A percentile compares a stretch with the other conserved stretches of the same genome.
Evolutionary conservation across 2,329 filamentous ascomycete species (phyloP).

Genomic region (Fusarium temperatum): DNA sequence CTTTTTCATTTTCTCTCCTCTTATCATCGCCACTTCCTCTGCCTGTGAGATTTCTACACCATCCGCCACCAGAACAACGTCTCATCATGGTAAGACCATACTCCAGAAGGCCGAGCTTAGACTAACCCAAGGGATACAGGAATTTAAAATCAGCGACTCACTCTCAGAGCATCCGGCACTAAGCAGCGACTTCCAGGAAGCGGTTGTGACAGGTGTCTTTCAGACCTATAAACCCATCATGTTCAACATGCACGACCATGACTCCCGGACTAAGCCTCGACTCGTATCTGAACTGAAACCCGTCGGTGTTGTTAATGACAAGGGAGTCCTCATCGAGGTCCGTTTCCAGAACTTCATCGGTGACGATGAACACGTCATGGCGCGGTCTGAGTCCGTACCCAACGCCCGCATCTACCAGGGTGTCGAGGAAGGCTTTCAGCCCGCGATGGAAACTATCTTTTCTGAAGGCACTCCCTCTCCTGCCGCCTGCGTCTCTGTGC

Average conservation of each 20-base stretch:
- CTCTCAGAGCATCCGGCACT: accelerated
- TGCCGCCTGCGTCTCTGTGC: accelerated
- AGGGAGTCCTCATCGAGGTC: accelerated
- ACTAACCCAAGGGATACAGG: background rate
- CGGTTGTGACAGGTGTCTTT: background rate
- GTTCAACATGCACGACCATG: background rate
- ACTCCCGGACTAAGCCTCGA: background rate
- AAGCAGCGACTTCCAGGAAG: background rate
- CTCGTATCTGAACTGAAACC: background rate
- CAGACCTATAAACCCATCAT: background rate
- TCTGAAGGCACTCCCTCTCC: too few relatives aligned
- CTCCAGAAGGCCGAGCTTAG: background rate
- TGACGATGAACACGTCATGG: background rate
- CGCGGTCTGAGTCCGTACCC: accelerated
- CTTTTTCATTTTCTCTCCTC: background rate
- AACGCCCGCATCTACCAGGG: background rate
- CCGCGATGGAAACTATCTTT: accelerated
- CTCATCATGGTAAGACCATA: background rate
- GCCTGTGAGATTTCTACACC: accelerated
- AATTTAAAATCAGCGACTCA: background rate
- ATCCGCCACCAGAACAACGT: too few relatives aligned
- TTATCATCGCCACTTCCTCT: background rate
- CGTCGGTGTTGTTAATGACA: accelerated
- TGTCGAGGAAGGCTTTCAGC: accelerated
- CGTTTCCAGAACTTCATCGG: background rate